Base-by-base conservation (phyloP, 225 moss, liverwort and hornwort species). In the Straminergon stramineum region DNA sequence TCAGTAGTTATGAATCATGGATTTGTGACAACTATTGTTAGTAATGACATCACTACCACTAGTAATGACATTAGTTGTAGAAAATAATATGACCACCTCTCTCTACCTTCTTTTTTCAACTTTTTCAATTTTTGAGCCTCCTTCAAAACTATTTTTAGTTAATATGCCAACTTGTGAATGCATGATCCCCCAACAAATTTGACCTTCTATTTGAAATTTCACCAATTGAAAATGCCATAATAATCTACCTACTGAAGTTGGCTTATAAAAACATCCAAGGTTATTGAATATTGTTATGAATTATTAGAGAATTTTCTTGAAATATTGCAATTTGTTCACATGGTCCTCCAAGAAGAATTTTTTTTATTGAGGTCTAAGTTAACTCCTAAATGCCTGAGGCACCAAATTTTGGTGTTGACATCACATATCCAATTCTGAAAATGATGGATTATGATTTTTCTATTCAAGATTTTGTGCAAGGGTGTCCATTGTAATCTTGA, bases 321-420 rank as follows among this genome's bases (percentile, higher is more conserved):
- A 69, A 22, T 37, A n/a, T 70, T 70, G 23, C 13, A 69, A 13
- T n/a, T 69, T n/a, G n/a, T n/a, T 1, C 0, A 8, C 7, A 39
- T 39, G 5, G 23, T 70, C 8, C 13, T 1, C 13, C 0, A 7
- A 22, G 2, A 7, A 39, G 23, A 69, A 37, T 48, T 48, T 48
- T 48, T 48, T 11, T 37, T 37, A 11, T 3, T 37, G 0, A 68
- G 0, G n/a, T 21, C 22, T n/a, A 13, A 4, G 7, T 7, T 48
- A 48, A 48, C 48, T 10, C 48, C 48, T 2, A 48, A 48, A 48
- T 48, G 48, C 9, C 48, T 9, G 10, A 48, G 48, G 48, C 48
- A 48, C 48, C 48, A 7, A 48, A 48, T 48, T 48, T 9, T 48
- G 48, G 48, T 48, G 48, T 48, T 2, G 9, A 48, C 7, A 48